Evolutionary conservation across 1,284 basidiomycete species (phyloP).

Genomic region (Xerocomus amazonicus): DNA sequence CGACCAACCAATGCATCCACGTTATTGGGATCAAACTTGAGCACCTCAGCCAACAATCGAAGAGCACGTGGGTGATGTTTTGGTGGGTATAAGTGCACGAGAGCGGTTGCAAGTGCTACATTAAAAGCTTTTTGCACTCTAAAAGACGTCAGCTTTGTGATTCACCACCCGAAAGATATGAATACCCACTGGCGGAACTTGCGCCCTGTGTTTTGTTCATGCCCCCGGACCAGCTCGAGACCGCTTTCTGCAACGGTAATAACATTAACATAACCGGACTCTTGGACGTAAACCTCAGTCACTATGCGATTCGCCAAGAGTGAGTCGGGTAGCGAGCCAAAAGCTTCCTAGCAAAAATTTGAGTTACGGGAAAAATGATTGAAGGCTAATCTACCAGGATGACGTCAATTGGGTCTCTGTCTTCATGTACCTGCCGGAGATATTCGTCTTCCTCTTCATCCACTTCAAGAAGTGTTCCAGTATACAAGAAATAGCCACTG

Average conservation of each 20-base stretch:
- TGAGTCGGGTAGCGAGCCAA: conserved; percentile 53
- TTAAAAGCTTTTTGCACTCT: conserved; percentile 65
- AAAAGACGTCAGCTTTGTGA: conserved; percentile 4
- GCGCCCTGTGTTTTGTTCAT: conserved; percentile 60
- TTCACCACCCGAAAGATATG: background rate
- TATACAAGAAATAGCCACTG: conserved; percentile 65
- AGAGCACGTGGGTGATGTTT: conserved; percentile 85
- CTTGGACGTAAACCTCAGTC: conserved; percentile 68
- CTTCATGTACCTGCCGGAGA: conserved; percentile 33
- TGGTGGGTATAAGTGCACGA: conserved; percentile 86
- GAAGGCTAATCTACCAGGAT: conserved; percentile 46
- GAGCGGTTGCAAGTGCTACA: conserved; percentile 62
- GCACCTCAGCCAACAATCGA: conserved; percentile 68
- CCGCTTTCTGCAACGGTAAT: conserved; percentile 71
- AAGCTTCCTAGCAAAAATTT: conserved; percentile 50
- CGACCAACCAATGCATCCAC: conserved; percentile 68
- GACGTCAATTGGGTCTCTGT: conserved; percentile 45
- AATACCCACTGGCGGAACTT: conserved; percentile 49
- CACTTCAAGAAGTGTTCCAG: conserved; percentile 46
- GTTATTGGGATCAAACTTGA: conserved; percentile 62
- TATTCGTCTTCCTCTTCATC: conserved; percentile 41
- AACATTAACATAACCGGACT: conserved; percentile 74
- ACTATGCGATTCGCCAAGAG: conserved; percentile 73
- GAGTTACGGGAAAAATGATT: background rate
- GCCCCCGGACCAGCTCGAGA: conserved; percentile 53